phyloP scores from a whole-genome alignment of 495 filamentous ascomycete species.

The Pseudotulostoma volvatum region DNA sequence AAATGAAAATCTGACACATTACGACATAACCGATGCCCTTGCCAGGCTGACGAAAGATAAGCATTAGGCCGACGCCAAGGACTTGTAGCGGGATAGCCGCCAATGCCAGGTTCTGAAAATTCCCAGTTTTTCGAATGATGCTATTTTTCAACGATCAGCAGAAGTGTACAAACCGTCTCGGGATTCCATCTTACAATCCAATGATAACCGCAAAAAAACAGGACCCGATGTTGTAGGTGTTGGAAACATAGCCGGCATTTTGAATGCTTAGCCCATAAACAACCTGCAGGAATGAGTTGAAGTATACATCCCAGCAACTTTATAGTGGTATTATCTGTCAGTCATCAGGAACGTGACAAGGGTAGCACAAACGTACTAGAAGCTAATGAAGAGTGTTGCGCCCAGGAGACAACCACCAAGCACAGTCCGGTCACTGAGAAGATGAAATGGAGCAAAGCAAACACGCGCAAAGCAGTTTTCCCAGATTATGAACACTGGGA shows the following conservation, averaged over 20 bases:
- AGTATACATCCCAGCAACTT: conserved; percentile 41
- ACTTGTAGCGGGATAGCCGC: conserved; percentile 44
- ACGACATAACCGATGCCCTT: conserved; percentile 46
- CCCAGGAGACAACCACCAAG: conserved; percentile 41
- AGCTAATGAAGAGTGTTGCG: conserved; percentile 37
- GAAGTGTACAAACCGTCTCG: conserved; percentile 1
- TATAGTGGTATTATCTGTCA: neutral
- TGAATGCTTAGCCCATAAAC: conserved; percentile 41
- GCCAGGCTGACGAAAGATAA: conserved; percentile 45
- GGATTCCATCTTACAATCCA: conserved; percentile 2
- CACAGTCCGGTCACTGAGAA: conserved; percentile 44
- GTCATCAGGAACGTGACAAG: no score
- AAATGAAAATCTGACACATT: conserved; percentile 60
- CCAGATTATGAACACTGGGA: conserved; percentile 36
- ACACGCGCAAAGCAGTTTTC: conserved; percentile 36
- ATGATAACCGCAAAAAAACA: conserved; percentile 13
- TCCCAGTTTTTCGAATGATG: conserved; percentile 37
- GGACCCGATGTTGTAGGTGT: conserved; percentile 34
- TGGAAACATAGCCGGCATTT: conserved; percentile 37
- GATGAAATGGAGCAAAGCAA: conserved; percentile 35
- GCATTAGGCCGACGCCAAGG: conserved; percentile 42
- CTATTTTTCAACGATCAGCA: conserved; percentile 34
- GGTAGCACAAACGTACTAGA: conserved; percentile 26
- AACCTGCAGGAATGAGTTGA: conserved; percentile 57
- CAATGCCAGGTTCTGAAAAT: conserved; percentile 37